These are phyloP conservation scores for Colletotrichum lindemuthianum DNA, from an alignment of 2,329 filamentous ascomycete genomes.

Conservation along the genomic window DNA sequence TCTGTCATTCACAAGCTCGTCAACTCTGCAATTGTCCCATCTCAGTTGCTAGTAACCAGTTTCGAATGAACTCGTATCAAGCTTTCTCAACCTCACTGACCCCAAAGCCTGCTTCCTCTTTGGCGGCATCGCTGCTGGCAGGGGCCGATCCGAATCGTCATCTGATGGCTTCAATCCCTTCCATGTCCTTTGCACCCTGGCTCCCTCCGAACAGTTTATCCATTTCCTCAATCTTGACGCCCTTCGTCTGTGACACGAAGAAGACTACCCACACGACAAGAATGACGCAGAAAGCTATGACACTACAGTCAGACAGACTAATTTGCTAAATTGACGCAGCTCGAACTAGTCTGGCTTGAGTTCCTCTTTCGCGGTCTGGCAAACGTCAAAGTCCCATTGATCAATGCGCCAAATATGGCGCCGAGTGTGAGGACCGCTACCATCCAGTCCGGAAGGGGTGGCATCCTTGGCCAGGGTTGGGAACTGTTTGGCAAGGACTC, in stretches of 20 bases:
- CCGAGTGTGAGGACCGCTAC: constrained; percentile 62
- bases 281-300: constrained; percentile 54
- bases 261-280: constrained; percentile 61
- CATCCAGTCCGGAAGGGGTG: constrained; percentile 35
- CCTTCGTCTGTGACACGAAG: constrained; percentile 68
- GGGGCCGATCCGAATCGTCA: not conserved
- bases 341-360: constrained; percentile 43
- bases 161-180: constrained; percentile 12
- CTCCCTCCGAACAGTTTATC: constrained; percentile 52
- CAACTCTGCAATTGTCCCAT: too few relatives aligned
- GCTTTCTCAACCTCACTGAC: constrained; percentile 10
- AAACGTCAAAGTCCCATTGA: constrained; percentile 42
- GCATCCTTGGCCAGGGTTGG: constrained; percentile 8
- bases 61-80: not conserved
- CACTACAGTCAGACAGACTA: not conserved
- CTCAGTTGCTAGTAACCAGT: too few relatives aligned
- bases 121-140: not conserved
- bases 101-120: constrained; percentile 4
- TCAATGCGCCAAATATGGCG: constrained; percentile 61
- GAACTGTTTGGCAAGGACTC: constrained; percentile 1
- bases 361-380: constrained; percentile 42
- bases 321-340: constrained; percentile 62
- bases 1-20: too few relatives aligned
- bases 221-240: constrained; percentile 66
- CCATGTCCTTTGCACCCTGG: constrained; percentile 14